These are phyloP conservation scores for Leccinellum albellum DNA, from an alignment of 768 basidiomycete species.

Conservation along the genomic window DNA sequence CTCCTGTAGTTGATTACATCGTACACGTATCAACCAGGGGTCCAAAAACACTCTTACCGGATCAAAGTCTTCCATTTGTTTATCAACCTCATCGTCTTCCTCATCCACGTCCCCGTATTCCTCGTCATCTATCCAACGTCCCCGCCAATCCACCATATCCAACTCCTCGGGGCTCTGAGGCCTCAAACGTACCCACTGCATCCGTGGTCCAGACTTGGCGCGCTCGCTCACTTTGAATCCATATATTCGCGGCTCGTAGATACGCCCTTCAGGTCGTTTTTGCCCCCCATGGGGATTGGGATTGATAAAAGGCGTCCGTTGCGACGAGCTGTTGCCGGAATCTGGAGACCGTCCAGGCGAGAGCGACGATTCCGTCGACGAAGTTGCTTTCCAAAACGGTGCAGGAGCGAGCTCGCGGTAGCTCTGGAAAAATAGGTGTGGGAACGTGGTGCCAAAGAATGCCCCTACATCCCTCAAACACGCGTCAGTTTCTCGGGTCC, in stretches of 20 bases:
- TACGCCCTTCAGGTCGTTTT: constrained; percentile 79
- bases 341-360: constrained; percentile 57
- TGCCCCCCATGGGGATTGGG: constrained; percentile 89
- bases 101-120: constrained; percentile 67
- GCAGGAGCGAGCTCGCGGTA: constrained; percentile 94
- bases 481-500: constrained; percentile 9
- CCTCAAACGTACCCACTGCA: constrained; percentile 92
- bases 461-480: constrained; percentile 59
- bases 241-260: constrained; percentile 91
- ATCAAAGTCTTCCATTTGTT: constrained; percentile 86
- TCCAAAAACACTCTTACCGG: constrained; percentile 45
- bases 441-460: constrained; percentile 99
- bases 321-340: constrained; percentile 45
- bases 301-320: constrained; percentile 67
- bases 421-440: constrained; percentile 96
- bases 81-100: constrained; percentile 51
- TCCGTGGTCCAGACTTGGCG: constrained; percentile 91
- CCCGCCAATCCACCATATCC: constrained; percentile 87
- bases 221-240: constrained; percentile 97
- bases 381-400: constrained; percentile 81
- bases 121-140: constrained; percentile 80
- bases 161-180: constrained; percentile 78
- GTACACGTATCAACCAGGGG: background rate
- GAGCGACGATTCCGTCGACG: constrained; percentile 46
- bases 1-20: constrained; percentile 37